These are phyloP conservation scores for Plasmodium gonderi DNA, from an alignment of 169 alveolate species.

Conservation along the genomic window DNA sequence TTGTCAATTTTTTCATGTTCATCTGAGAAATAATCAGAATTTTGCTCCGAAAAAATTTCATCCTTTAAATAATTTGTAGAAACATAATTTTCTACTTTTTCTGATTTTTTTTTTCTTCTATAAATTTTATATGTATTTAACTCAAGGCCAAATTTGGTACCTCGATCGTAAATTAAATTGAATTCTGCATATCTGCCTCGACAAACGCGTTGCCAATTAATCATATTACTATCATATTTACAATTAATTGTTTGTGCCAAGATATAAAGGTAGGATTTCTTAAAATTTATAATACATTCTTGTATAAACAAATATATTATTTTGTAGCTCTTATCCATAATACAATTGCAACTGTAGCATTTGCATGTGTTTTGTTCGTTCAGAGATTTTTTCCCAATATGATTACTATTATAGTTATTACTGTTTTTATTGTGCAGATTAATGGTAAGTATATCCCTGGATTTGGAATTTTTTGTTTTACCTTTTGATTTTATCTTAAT, in stretches of 20 bases:
- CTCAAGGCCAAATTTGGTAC: constrained; percentile 90
- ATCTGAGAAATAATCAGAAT: constrained; percentile 66
- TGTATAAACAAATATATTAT: constrained; percentile 59
- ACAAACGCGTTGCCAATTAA: constrained; percentile 88
- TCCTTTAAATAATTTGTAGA: constrained; percentile 40
- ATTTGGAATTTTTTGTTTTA: not conserved
- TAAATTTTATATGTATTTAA: constrained; percentile 49
- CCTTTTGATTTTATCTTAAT: constrained; percentile 27
- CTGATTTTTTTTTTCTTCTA: constrained; percentile 22
- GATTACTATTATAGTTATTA: not conserved
- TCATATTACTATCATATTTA: constrained; percentile 83
- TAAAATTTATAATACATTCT: constrained; percentile 59
- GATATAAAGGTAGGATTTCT: constrained; percentile 83
- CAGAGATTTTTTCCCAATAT: not conserved
- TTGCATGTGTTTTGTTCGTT: constrained; percentile 9
- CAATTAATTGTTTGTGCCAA: constrained; percentile 79
- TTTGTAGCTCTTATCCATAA: constrained; percentile 67
- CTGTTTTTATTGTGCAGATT: not conserved
- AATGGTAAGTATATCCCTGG: not conserved
- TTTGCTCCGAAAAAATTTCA: constrained; percentile 66
- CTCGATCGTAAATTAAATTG: constrained; percentile 89
- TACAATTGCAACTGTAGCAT: constrained; percentile 58
- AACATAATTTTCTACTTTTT: constrained; percentile 18
- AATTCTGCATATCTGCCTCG: constrained; percentile 92
- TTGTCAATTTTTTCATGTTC: constrained; percentile 73